These are phyloP conservation scores for Quercus phellos DNA, from an alignment of 331 rosid genomes.

Conservation along the genomic window DNA sequence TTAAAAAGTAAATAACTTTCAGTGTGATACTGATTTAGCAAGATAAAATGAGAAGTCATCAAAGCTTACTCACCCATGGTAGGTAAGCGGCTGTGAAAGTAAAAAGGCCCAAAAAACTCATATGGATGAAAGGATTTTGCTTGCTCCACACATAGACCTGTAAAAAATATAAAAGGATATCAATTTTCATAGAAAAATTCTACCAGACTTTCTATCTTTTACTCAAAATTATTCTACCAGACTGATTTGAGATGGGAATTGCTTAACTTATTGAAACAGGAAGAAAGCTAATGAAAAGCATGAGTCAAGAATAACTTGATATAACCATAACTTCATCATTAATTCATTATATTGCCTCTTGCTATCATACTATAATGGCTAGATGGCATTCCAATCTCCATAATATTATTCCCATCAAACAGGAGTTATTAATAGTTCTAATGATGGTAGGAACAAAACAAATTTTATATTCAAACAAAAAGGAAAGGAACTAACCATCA, in stretches of 20 bases:
- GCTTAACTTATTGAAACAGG: not conserved
- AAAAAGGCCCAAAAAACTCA: conserved; percentile 95
- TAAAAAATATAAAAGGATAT: conserved; percentile 16
- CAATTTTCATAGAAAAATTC: not conserved
- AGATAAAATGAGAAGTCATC: not conserved
- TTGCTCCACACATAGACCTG: conserved; percentile 99
- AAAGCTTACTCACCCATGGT: conserved; percentile 76
- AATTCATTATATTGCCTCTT: not conserved
- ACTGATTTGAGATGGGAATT: not conserved
- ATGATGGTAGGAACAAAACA: not conserved
- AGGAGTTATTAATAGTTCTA: not conserved
- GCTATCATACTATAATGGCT: not conserved
- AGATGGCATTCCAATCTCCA: no score
- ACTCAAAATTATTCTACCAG: not conserved
- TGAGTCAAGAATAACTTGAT: not conserved
- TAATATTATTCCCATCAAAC: not conserved
- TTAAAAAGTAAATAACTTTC: not conserved
- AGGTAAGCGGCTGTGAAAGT: conserved; percentile 94
- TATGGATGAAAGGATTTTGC: conserved; percentile 91
- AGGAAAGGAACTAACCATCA: conserved; percentile 61
- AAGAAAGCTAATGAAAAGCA: not conserved
- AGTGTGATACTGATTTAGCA: not conserved
- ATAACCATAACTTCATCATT: not conserved
- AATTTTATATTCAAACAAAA: not conserved
- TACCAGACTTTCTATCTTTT: not conserved